A percentile compares a stretch with the other conserved stretches of the same genome.
Evolutionary conservation across 1,139 yeast genomes (phyloP).

Genomic region (Zygoascus hellenicus): DNA sequence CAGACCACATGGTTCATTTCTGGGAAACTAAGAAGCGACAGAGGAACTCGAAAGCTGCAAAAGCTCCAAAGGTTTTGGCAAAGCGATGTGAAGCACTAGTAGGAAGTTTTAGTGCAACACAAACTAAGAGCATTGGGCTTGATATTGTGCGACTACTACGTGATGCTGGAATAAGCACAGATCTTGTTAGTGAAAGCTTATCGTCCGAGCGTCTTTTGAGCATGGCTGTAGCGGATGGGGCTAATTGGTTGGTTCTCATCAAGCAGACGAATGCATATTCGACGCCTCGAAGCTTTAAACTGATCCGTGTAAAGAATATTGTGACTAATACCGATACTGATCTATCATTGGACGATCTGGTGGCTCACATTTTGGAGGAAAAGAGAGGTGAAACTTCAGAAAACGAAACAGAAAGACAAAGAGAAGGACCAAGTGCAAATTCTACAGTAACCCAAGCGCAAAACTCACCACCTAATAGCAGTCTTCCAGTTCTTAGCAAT

Average conservation of each 20-base stretch:
- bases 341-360: conserved; percentile 60
- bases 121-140: conserved; percentile 50
- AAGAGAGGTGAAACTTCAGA: not conserved
- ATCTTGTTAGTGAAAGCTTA: conserved; percentile 45
- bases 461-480: too few relatives aligned
- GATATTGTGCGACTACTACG: conserved; percentile 61
- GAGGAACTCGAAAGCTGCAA: conserved; percentile 14
- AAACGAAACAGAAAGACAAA: too few relatives aligned
- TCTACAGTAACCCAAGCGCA: too few relatives aligned
- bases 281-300: conserved; percentile 51
- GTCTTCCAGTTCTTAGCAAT: conserved; percentile 1
- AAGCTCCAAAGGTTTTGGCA: conserved; percentile 18
- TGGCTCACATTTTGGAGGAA: conserved; percentile 45
- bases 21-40: conserved; percentile 18
- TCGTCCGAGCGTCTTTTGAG: conserved; percentile 64
- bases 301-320: conserved; percentile 64
- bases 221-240: conserved; percentile 62
- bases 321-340: conserved; percentile 60
- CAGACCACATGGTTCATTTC: conserved; percentile 43
- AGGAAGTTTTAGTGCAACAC: conserved; percentile 51
- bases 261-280: conserved; percentile 45
- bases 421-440: too few relatives aligned
- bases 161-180: conserved; percentile 67
- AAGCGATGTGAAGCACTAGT: conserved; percentile 75
- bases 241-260: conserved; percentile 66